Conservation (phyloP, 1,284 basidiomycete genomes). For the Volvariella surrecta region DNA sequence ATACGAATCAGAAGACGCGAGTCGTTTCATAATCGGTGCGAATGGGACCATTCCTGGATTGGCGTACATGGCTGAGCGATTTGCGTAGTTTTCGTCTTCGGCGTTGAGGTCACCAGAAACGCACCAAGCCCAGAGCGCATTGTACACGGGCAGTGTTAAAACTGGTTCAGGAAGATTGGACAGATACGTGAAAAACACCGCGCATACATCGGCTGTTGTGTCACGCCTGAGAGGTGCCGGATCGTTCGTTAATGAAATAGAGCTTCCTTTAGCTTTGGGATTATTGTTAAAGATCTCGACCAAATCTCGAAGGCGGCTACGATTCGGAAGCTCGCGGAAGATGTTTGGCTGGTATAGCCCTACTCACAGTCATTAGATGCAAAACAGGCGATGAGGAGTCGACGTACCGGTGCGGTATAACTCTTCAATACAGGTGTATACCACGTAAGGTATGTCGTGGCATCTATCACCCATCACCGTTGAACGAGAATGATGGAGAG, state of each 20-base stretch:
- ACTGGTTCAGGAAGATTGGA: conserved; percentile 46
- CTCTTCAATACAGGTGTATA: conserved; percentile 50
- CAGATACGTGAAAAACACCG: conserved; percentile 50
- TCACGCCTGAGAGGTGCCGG: conserved; percentile 35
- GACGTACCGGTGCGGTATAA: conserved; percentile 44
- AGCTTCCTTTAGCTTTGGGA: conserved; percentile 12
- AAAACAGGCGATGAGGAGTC: neutral
- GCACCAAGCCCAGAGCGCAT: conserved; percentile 39
- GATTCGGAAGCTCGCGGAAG: conserved; percentile 33
- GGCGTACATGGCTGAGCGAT: conserved; percentile 2
- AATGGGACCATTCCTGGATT: neutral
- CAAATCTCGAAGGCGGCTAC: conserved; percentile 23
- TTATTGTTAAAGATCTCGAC: conserved; percentile 24
- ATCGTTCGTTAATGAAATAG: conserved; percentile 15
- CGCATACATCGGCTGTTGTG: conserved; percentile 48
- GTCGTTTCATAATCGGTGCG: conserved; percentile 6
- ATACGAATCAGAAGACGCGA: conserved; percentile 6
- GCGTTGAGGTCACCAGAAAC: conserved; percentile 22
- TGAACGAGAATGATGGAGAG: conserved; percentile 34
- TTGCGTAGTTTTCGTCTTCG: conserved; percentile 11
- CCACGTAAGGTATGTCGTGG: conserved; percentile 45
- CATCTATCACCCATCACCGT: conserved; percentile 42
- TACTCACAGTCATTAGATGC: conserved; percentile 11
- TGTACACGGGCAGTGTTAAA: conserved; percentile 32
- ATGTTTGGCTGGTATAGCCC: conserved; percentile 36